Base-by-base conservation (phyloP, 2,329 filamentous ascomycete genomes). In the Zymoseptoria passerinii region DNA sequence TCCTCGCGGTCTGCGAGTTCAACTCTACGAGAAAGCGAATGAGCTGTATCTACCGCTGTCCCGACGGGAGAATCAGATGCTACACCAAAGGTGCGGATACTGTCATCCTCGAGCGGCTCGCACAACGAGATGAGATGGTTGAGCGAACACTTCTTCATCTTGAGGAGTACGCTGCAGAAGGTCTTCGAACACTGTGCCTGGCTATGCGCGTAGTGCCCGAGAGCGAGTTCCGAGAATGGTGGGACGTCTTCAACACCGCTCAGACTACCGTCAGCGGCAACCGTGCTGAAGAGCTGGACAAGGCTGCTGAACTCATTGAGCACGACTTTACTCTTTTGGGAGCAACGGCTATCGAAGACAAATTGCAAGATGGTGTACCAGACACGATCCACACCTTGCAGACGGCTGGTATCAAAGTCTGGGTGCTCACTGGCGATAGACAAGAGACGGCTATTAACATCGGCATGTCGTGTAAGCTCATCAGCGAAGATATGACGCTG, bases 371-470 rank as follows among this genome's bases (percentile, higher is more conserved):
- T 67, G 94, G 95, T 56, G 94, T 99, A 16, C 94, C 94, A 1
- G 94, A 99, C 73, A 99, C 94, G 0, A 99, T 99, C 59, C 91
- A 96, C 73, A 99, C 94, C 0, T 80, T 99, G 28, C 95, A 99
- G 74, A 89, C 92, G 64, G 94, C 95, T 23, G 92, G 92, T 55
- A 97, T 99, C 80, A 99, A 99, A 76, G 87, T 99, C 57, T 99
- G 94, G 94, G 94, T 99, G 19, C 76, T 99, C 73, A 99, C 94
- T 48, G 94, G 94, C 67, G 94, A 99, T 78, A 85, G 94, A 68
- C 95, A 99, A 75, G 94, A 99, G 75, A 99, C 94, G 28, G 94
- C 94, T 58, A 99, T 99, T 82, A 99, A 99, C 73, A 99, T 99
- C 66, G 94, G 95, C 64, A 99, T 99, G 94, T 96, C 91, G 73